Percentiles rank a stretch among this genome's conserved stretches.
These are phyloP conservation scores for Pyracantha coccinea DNA, from an alignment of 331 rosid species.

Conservation along the genomic window DNA sequence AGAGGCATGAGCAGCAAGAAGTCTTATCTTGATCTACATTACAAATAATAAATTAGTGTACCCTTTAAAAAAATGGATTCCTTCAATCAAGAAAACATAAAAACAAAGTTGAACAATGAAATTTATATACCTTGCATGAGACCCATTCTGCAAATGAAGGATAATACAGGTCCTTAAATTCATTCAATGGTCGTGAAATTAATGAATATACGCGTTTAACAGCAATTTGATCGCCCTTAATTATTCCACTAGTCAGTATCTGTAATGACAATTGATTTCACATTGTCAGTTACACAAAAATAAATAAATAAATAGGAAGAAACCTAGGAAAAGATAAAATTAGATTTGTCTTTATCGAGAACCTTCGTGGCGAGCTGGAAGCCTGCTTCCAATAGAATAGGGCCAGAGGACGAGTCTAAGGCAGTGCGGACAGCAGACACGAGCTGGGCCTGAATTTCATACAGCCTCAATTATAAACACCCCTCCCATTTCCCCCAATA, in stretches of 20 bases:
- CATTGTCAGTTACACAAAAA: neutral
- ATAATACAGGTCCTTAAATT: slow-evolving; percentile 84
- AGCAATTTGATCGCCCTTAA: slow-evolving; percentile 83
- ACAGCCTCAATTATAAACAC: slow-evolving; percentile 21
- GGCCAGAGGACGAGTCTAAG: slow-evolving; percentile 83
- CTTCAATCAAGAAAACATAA: neutral
- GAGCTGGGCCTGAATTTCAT: slow-evolving; percentile 70
- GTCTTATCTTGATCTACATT: slow-evolving; percentile 84
- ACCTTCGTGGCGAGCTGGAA: slow-evolving; percentile 98
- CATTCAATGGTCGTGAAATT: slow-evolving; percentile 84
- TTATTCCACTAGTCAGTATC: slow-evolving; percentile 93
- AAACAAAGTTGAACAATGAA: neutral
- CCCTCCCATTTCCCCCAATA: neutral
- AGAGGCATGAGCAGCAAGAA: slow-evolving; percentile 96
- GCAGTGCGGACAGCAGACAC: slow-evolving; percentile 96
- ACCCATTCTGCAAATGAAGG: slow-evolving; percentile 99
- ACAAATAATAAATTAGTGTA: slow-evolving; percentile 4
- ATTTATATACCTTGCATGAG: slow-evolving; percentile 70
- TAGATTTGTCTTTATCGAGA: slow-evolving; percentile 1
- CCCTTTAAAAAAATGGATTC: neutral
- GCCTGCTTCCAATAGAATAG: slow-evolving; percentile 94
- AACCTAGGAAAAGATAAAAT: neutral
- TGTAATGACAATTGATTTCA: slow-evolving; percentile 27
- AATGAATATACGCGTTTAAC: slow-evolving; percentile 84
- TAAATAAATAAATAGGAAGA: slow-evolving; percentile 3